A percentile compares a stretch with the other conserved stretches of the same genome.
Conservation (phyloP, 306 rosid species). For the Erythrophleum fordii region DNA sequence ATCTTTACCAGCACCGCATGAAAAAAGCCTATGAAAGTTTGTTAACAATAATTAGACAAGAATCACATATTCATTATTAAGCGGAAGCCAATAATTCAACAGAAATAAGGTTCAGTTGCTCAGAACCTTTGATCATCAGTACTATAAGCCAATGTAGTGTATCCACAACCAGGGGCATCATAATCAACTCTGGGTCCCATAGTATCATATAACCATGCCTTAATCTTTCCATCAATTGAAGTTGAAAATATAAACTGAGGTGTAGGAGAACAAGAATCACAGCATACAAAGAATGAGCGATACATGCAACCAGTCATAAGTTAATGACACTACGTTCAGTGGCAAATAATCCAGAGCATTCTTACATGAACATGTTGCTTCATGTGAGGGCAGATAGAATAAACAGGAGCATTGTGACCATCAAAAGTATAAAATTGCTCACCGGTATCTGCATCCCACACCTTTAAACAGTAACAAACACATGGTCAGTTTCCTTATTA, state of each 20-base stretch:
- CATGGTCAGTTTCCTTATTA: slow-evolving; percentile 24
- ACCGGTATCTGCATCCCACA: slow-evolving; percentile 48
- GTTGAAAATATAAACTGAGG: slow-evolving; percentile 45
- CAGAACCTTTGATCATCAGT: slow-evolving; percentile 46
- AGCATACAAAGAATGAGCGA: not conserved
- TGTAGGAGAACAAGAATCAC: slow-evolving; percentile 12
- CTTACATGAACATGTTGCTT: slow-evolving; percentile 41
- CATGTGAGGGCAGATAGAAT: slow-evolving; percentile 45
- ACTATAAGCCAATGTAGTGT: slow-evolving; percentile 46
- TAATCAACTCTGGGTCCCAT: slow-evolving; percentile 16
- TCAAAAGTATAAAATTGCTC: slow-evolving; percentile 24
- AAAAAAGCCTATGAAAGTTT: slow-evolving; percentile 46
- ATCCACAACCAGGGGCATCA: slow-evolving; percentile 43
- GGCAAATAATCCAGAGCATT: slow-evolving; percentile 1
- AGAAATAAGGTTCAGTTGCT: slow-evolving; percentile 2
- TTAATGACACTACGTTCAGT: not conserved
- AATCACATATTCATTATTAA: not conserved
- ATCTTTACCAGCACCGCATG: slow-evolving; percentile 45
- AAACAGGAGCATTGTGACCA: slow-evolving; percentile 52
- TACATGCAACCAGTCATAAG: not conserved
- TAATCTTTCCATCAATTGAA: slow-evolving; percentile 47
- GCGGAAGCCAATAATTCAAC: slow-evolving; percentile 7
- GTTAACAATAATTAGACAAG: not conserved
- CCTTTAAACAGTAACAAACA: slow-evolving; percentile 38
- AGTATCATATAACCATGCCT: slow-evolving; percentile 43